Evolutionary conservation across 2,329 filamentous ascomycete genomes (phyloP).

Genomic region (Pseudofabraea citricarpa): DNA sequence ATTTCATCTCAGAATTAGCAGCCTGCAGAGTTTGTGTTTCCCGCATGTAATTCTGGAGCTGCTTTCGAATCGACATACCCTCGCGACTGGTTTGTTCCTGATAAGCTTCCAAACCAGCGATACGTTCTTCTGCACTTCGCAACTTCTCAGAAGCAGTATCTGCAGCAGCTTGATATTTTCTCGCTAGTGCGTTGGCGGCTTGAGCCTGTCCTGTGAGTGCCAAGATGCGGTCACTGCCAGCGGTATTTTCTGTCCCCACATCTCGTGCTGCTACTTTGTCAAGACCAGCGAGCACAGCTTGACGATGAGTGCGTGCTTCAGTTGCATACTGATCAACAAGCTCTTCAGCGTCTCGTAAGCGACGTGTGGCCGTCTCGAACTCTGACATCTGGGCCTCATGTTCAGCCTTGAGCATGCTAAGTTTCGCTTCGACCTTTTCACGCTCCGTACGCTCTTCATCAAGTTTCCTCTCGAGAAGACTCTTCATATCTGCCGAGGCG

Average conservation of each 20-base stretch:
- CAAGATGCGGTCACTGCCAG: constrained; percentile 59
- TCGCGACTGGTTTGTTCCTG: constrained; percentile 96
- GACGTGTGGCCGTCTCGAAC: constrained; percentile 67
- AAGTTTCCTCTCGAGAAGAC: constrained; percentile 73
- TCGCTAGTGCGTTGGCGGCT: constrained; percentile 72
- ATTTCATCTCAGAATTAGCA: constrained; percentile 75
- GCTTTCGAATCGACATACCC: constrained; percentile 81
- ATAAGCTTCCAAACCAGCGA: constrained; percentile 92
- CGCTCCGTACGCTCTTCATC: constrained; percentile 76
- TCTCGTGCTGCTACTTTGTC: constrained; percentile 64
- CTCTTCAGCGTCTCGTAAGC: constrained; percentile 81
- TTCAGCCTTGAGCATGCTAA: constrained; percentile 72
- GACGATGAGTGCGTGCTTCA: constrained; percentile 80
- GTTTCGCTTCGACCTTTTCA: constrained; percentile 70
- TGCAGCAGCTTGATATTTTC: constrained; percentile 84
- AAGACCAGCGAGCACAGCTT: constrained; percentile 77
- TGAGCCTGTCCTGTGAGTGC: constrained; percentile 78
- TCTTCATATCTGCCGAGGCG: constrained; percentile 72
- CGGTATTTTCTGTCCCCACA: constrained; percentile 39
- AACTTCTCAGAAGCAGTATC: constrained; percentile 84
- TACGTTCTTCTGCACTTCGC: constrained; percentile 89
- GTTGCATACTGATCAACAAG: constrained; percentile 80
- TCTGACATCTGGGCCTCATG: constrained; percentile 78
- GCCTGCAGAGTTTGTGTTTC: constrained; percentile 80
- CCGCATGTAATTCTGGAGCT: constrained; percentile 78